phyloP scores from a whole-genome alignment of 192 early-diverging fungal species.

The Linderina pennispora region DNA sequence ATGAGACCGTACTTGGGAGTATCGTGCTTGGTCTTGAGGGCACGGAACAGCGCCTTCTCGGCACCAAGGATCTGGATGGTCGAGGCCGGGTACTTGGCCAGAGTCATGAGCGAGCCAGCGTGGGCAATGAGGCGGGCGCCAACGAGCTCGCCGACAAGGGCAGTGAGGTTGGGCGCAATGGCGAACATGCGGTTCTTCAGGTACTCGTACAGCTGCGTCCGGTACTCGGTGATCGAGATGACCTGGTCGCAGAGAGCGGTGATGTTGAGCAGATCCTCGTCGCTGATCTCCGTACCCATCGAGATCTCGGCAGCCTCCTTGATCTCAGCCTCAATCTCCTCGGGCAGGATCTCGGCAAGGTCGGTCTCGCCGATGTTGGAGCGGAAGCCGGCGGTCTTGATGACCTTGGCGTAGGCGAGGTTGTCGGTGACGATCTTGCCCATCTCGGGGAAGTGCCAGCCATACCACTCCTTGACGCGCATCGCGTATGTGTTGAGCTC shows the following conservation, averaged over 20 bases:
- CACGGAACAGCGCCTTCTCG: slow-evolving; percentile 99
- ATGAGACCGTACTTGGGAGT: slow-evolving; percentile 99
- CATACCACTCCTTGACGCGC: slow-evolving; percentile 99
- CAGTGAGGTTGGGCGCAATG: slow-evolving; percentile 84
- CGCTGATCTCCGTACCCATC: slow-evolving; percentile 97
- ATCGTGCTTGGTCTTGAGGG: slow-evolving; percentile 96
- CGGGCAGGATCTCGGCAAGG: slow-evolving; percentile 78
- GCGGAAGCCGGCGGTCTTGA: slow-evolving; percentile 90
- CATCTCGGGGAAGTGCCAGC: slow-evolving; percentile 99
- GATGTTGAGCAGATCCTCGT: slow-evolving; percentile 97
- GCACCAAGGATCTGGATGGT: slow-evolving; percentile 99
- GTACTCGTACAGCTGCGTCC: slow-evolving; percentile 93
- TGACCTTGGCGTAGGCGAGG: slow-evolving; percentile 83
- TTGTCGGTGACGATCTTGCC: slow-evolving; percentile 94
- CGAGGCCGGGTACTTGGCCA: slow-evolving; percentile 96
- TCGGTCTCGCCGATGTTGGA: slow-evolving; percentile 73
- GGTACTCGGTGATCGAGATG: slow-evolving; percentile 91
- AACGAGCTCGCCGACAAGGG: slow-evolving; percentile 96
- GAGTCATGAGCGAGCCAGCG: slow-evolving; percentile 92
- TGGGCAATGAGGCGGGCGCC: slow-evolving; percentile 97
- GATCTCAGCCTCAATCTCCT: slow-evolving; percentile 85
- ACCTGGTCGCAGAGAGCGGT: slow-evolving; percentile 91
- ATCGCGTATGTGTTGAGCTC: slow-evolving; percentile 99
- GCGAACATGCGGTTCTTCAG: slow-evolving; percentile 95
- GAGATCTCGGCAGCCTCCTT: slow-evolving; percentile 98